Evolutionary conservation across 495 filamentous ascomycete genomes (phyloP).

Genomic region (Baudoinia panamericana): DNA sequence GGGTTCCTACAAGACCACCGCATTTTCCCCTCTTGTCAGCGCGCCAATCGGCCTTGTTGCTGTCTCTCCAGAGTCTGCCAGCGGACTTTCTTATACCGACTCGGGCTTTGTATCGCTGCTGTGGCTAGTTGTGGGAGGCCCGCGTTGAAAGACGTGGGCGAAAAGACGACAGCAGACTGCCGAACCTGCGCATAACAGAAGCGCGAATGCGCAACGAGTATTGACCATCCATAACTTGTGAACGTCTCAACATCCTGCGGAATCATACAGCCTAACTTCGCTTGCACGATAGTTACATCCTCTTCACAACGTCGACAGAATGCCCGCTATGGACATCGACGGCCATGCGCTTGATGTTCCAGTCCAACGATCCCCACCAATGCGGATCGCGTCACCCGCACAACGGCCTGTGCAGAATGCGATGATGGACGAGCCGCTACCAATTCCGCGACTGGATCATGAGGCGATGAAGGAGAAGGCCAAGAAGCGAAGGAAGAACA

Average conservation of each 20-base stretch:
- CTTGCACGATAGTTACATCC: neutral
- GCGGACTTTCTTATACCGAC: constrained; percentile 24
- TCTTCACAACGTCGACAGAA: constrained; percentile 1
- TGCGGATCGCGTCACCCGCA: constrained; percentile 18
- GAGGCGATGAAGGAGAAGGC: constrained; percentile 25
- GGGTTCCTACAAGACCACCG: constrained; percentile 6
- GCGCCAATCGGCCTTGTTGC: constrained; percentile 11
- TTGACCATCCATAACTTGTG: no score
- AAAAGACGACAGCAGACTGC: constrained; percentile 4
- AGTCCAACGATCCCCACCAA: constrained; percentile 17
- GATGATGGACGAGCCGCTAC: constrained; percentile 2
- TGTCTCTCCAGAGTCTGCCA: neutral
- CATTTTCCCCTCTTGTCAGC: neutral
- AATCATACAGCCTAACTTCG: neutral
- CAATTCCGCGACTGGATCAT: constrained; percentile 26
- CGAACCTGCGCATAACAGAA: neutral
- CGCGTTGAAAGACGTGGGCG: constrained; percentile 39
- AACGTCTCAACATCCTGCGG: no score
- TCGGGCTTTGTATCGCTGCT: constrained; percentile 28
- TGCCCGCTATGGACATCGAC: constrained; percentile 16
- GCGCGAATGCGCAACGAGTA: no score
- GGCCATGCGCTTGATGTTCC: constrained; percentile 3
- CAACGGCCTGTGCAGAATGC: constrained; percentile 10
- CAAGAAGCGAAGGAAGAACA: constrained; percentile 38
- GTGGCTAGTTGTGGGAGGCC: constrained; percentile 33